Evolutionary conservation across 2,329 filamentous ascomycete species (phyloP).

Genomic region (Xylariaceae sp.): DNA sequence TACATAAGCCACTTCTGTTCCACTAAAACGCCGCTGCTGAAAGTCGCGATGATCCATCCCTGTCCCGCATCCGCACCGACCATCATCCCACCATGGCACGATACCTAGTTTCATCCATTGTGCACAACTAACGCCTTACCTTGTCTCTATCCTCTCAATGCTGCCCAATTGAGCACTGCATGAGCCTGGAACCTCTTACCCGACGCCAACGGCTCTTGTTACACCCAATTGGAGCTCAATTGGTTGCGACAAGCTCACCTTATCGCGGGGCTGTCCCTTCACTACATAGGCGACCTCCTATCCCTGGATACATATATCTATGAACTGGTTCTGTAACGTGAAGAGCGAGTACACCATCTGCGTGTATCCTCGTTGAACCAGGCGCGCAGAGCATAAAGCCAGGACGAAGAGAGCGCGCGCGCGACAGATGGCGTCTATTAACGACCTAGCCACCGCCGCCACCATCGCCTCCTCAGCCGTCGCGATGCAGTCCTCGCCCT

Average conservation of each 20-base stretch:
- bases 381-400: slow-evolving; percentile 14
- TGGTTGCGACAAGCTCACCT: slow-evolving; percentile 14
- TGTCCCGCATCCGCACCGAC: background rate
- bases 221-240: slow-evolving; percentile 13
- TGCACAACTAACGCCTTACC: slow-evolving; percentile 8
- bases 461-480: slow-evolving; percentile 50
- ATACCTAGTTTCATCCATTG: background rate
- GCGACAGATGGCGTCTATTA: slow-evolving; percentile 53
- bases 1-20: slow-evolving; percentile 19
- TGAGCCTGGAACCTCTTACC: slow-evolving; percentile 14
- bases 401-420: slow-evolving; percentile 1
- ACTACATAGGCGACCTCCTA: no score
- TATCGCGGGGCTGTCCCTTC: slow-evolving; percentile 8
- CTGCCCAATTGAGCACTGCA: slow-evolving; percentile 29
- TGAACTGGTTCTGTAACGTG: slow-evolving; percentile 20
- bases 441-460: slow-evolving; percentile 55
- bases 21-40: slow-evolving; percentile 11
- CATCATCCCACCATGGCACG: slow-evolving; percentile 1
- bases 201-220: slow-evolving; percentile 3
- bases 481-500: slow-evolving; percentile 34
- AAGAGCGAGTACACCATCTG: background rate
- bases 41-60: slow-evolving; percentile 19
- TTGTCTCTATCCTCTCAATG: background rate
- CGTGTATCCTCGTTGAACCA: background rate
- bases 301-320: background rate